phyloP scores from a whole-genome alignment of 2,329 filamentous ascomycete species.

The Aureobasidium sp. region DNA sequence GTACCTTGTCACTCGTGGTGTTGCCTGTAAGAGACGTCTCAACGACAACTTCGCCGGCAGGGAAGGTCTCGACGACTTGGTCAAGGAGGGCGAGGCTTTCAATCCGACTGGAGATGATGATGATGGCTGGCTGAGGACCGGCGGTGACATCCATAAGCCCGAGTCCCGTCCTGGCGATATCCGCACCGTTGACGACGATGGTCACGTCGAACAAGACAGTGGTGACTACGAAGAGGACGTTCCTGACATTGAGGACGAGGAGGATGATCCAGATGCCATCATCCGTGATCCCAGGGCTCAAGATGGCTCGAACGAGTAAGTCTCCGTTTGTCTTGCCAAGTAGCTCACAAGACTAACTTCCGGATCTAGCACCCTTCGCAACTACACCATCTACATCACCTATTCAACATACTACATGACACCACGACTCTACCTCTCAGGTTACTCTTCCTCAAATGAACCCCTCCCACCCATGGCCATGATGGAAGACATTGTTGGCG shows the following conservation, averaged over 20 bases:
- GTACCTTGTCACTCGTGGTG: conserved; percentile 88
- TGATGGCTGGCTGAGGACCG: conserved; percentile 87
- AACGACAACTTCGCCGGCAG: conserved; percentile 90
- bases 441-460: conserved; percentile 57
- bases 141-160: conserved; percentile 61
- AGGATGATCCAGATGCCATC: conserved; percentile 88
- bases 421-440: conserved; percentile 87
- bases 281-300: conserved; percentile 63
- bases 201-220: conserved; percentile 71
- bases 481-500: conserved; percentile 95
- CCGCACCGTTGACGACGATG: conserved; percentile 79
- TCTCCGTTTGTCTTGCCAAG: conserved; percentile 16
- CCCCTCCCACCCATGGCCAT: conserved; percentile 76
- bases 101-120: conserved; percentile 55
- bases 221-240: conserved; percentile 76
- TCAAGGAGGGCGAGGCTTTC: conserved; percentile 52
- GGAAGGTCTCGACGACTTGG: conserved; percentile 77
- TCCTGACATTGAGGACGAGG: conserved; percentile 97
- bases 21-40: conserved; percentile 85
- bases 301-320: conserved; percentile 49
- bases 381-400: conserved; percentile 98
- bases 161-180: conserved; percentile 74
- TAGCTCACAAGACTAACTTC: conserved; percentile 18
- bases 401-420: conserved; percentile 97
- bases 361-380: conserved; percentile 63